phyloP scores from a whole-genome alignment of 257 asterid genomes.

The Przewalskia tangutica region DNA sequence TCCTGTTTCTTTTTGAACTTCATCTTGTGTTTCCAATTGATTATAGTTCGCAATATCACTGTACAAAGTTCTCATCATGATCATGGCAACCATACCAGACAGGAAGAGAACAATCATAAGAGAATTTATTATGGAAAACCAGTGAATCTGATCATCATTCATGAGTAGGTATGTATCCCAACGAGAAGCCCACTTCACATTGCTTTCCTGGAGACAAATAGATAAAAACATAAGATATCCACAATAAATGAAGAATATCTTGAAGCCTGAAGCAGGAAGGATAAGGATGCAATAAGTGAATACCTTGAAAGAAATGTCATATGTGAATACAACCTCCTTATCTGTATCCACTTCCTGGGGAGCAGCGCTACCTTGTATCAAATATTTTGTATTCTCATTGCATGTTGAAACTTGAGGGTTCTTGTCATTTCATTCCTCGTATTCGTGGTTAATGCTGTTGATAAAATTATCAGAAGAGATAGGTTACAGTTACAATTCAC shows the following conservation, averaged over 20 bases:
- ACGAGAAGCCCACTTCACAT: slow-evolving; percentile 63
- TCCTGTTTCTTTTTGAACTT: slow-evolving; percentile 63
- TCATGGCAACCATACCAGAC: slow-evolving; percentile 65
- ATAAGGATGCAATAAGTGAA: background rate
- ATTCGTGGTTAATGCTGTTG: slow-evolving; percentile 53
- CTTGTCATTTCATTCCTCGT: slow-evolving; percentile 44
- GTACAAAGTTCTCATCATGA: slow-evolving; percentile 57
- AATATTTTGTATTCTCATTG: slow-evolving; percentile 37
- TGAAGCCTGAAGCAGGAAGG: background rate
- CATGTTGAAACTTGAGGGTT: slow-evolving; percentile 48
- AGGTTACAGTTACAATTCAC: background rate
- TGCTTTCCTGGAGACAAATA: slow-evolving; percentile 39
- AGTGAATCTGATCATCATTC: slow-evolving; percentile 59
- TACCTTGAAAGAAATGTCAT: slow-evolving; percentile 56
- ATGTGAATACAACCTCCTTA: slow-evolving; percentile 38
- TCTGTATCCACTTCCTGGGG: slow-evolving; percentile 53
- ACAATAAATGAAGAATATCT: background rate
- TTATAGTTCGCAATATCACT: slow-evolving; percentile 46
- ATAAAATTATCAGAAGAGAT: background rate
- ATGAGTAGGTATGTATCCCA: slow-evolving; percentile 59
- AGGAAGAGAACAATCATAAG: slow-evolving; percentile 56
- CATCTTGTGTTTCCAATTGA: slow-evolving; percentile 60
- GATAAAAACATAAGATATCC: background rate
- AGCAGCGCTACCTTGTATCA: slow-evolving; percentile 35
- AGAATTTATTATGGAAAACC: slow-evolving; percentile 61